phyloP scores from a whole-genome alignment of 768 basidiomycete species.

The Leucocoprinus birnbaumii region DNA sequence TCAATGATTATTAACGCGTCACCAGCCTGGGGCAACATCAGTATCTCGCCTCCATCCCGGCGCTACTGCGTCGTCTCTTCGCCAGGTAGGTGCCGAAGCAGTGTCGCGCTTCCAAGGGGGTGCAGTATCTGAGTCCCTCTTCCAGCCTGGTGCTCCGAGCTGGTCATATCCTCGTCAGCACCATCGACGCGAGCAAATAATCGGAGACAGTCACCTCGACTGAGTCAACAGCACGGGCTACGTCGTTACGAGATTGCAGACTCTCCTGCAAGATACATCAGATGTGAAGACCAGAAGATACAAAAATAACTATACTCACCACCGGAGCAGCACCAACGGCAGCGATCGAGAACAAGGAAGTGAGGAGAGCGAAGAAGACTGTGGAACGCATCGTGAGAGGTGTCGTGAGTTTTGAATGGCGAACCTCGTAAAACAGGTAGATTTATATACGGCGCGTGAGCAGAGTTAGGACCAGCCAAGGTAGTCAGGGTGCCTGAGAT shows the following conservation, averaged over 20 bases:
- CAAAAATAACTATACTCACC: background rate
- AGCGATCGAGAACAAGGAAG: background rate
- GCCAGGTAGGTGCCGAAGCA: background rate
- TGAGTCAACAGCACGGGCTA: background rate
- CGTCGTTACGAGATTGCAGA: background rate
- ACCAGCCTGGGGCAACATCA: conserved; percentile 1
- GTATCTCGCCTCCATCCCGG: conserved; percentile 1
- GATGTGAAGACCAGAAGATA: background rate
- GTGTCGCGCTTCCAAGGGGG: background rate
- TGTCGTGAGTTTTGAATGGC: background rate
- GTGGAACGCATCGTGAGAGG: conserved; percentile 3
- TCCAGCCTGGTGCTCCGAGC: background rate
- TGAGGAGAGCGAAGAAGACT: conserved; percentile 2
- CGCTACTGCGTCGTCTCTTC: too few species aligned
- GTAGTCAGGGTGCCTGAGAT: conserved; percentile 8
- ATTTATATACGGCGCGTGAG: conserved; percentile 3
- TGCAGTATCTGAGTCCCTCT: background rate
- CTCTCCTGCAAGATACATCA: background rate
- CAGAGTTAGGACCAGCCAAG: background rate
- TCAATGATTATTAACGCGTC: background rate
- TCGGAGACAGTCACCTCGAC: background rate
- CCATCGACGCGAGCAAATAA: background rate
- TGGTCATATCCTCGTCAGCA: background rate
- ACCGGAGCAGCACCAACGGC: conserved; percentile 1
- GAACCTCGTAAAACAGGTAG: background rate